Evolutionary conservation across 1,284 basidiomycete genomes (phyloP).

Genomic region (Tetrapyrgos nigripes): DNA sequence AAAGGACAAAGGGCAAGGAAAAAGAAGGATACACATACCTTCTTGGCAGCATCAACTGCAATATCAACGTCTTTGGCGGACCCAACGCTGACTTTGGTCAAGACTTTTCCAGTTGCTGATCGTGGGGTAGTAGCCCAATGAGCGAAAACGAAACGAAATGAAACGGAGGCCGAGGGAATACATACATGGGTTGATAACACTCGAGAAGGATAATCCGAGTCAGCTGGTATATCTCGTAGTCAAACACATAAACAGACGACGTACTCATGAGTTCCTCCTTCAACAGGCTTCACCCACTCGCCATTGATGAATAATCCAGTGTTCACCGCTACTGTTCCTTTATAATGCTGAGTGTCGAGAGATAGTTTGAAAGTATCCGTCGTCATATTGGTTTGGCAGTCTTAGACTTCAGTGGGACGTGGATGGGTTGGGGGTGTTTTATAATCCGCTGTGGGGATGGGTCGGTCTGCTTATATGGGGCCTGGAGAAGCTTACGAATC

Average conservation of each 20-base stretch:
- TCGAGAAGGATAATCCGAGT: too few species aligned
- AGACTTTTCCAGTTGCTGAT: constrained; percentile 67
- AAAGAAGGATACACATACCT: constrained; percentile 38
- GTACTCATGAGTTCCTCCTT: constrained; percentile 16
- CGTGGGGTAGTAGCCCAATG: neutral
- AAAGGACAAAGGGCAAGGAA: neutral
- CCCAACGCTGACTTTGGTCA: constrained; percentile 68
- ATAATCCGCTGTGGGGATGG: too few species aligned
- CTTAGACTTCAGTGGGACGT: too few species aligned
- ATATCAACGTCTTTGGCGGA: constrained; percentile 71
- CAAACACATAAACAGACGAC: constrained; percentile 8
- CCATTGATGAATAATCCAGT: constrained; percentile 22
- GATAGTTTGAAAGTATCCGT: constrained; percentile 6
- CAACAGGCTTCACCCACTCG: constrained; percentile 15
- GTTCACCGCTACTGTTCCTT: constrained; percentile 9
- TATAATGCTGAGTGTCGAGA: constrained; percentile 10
- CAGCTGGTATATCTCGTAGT: too few species aligned
- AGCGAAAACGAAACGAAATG: neutral
- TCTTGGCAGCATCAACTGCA: constrained; percentile 77
- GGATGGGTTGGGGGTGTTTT: too few species aligned
- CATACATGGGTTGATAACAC: constrained; percentile 78
- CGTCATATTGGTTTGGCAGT: too few species aligned
- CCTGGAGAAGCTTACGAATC: too few species aligned
- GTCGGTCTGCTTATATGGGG: too few species aligned
- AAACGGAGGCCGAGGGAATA: neutral